Conservation (phyloP, 2,329 filamentous ascomycete species). For the Dactylellina cionopaga region DNA sequence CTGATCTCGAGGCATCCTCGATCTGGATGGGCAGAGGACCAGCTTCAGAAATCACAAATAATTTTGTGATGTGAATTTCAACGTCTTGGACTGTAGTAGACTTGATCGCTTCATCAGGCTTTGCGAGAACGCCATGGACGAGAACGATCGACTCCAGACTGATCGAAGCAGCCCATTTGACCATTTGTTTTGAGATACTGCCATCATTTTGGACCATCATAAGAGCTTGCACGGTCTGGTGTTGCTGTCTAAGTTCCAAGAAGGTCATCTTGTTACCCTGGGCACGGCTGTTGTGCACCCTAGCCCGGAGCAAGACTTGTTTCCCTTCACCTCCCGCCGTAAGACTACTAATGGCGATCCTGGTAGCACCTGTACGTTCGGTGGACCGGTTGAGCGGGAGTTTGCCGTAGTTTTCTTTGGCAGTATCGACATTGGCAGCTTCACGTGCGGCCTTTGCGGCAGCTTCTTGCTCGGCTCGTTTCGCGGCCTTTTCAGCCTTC, state of each 20-base stretch:
- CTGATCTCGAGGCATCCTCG: slow-evolving; percentile 65
- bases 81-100: slow-evolving; percentile 80
- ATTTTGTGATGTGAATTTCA: slow-evolving; percentile 88
- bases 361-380: slow-evolving; percentile 67
- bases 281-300: slow-evolving; percentile 80
- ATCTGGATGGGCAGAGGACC: slow-evolving; percentile 69
- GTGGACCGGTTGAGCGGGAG: slow-evolving; percentile 69
- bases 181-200: slow-evolving; percentile 83
- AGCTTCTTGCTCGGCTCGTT: slow-evolving; percentile 77
- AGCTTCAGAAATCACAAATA: slow-evolving; percentile 77
- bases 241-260: slow-evolving; percentile 81
- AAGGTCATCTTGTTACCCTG: slow-evolving; percentile 94
- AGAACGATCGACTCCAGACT: slow-evolving; percentile 83
- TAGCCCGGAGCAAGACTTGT: slow-evolving; percentile 64
- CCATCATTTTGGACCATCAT: slow-evolving; percentile 73
- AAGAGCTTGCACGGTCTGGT: slow-evolving; percentile 84
- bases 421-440: slow-evolving; percentile 71
- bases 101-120: slow-evolving; percentile 86
- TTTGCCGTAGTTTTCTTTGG: slow-evolving; percentile 82
- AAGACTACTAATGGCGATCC: slow-evolving; percentile 71
- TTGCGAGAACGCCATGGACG: slow-evolving; percentile 82
- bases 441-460: slow-evolving; percentile 73
- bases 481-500: slow-evolving; percentile 80
- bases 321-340: slow-evolving; percentile 31
- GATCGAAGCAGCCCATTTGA: slow-evolving; percentile 84